Percentiles rank a stretch among this genome's conserved stretches.
phyloP scores from a whole-genome alignment of 2,329 filamentous ascomycete genomes.

The Ophiostoma novo-ulmi region DNA sequence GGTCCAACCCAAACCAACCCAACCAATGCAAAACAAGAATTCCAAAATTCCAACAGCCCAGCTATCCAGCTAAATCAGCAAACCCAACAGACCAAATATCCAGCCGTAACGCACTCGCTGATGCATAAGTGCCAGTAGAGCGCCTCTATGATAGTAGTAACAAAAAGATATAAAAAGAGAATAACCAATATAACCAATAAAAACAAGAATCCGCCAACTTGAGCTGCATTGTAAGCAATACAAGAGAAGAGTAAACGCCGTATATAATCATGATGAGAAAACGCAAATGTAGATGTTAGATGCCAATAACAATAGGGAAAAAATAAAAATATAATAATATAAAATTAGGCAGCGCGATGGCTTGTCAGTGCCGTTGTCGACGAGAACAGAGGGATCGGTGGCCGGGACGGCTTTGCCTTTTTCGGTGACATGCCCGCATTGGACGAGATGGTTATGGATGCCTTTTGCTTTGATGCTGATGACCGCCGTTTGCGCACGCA shows the following conservation, averaged over 20 bases:
- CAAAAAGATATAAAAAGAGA: not conserved
- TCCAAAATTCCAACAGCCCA: not conserved
- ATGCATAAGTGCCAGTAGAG: not conserved
- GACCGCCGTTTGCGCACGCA: not conserved
- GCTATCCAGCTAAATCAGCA: not conserved
- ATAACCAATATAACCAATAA: too few relatives aligned
- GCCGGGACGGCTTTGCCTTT: not conserved
- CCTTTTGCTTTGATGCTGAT: not conserved
- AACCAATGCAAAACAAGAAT: not conserved
- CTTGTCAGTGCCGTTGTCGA: not conserved
- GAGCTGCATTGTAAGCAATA: not conserved
- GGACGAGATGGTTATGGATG: not conserved
- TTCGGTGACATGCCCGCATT: not conserved
- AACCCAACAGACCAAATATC: not conserved
- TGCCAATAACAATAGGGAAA: not conserved
- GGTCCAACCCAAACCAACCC: not conserved
- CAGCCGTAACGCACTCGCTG: conserved; percentile 7
- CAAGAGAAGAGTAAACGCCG: not conserved
- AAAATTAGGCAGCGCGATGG: not conserved
- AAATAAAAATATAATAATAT: not conserved
- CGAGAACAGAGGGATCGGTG: conserved; percentile 2
- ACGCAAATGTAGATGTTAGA: not conserved
- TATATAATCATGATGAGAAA: not conserved
- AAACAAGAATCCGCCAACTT: too few relatives aligned
- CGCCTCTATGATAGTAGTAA: not conserved